A percentile compares a stretch with the other conserved stretches of the same genome.
Conservation (phyloP, 192 early-diverging fungal genomes). For the Geranomyces variabilis region DNA sequence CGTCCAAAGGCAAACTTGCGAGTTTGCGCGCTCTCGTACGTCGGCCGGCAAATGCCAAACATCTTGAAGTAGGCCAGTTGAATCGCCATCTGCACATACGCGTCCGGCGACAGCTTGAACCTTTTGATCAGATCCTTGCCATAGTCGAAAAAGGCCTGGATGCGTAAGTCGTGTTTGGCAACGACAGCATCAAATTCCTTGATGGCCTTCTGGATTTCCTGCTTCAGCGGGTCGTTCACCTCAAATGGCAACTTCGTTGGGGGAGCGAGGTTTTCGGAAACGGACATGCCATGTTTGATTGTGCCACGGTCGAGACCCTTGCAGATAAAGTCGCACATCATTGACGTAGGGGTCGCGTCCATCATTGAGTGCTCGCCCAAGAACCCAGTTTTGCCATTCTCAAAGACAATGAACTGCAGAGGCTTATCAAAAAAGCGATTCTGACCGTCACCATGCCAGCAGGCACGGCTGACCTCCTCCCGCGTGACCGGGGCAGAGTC, state of each 20-base stretch:
- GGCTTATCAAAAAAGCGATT: slow-evolving; percentile 99
- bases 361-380: slow-evolving; percentile 82
- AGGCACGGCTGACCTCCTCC: slow-evolving; percentile 81
- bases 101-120: slow-evolving; percentile 56
- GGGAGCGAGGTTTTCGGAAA: slow-evolving; percentile 59
- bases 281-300: slow-evolving; percentile 71
- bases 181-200: slow-evolving; percentile 80
- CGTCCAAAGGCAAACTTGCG: slow-evolving; percentile 91
- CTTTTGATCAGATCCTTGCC: slow-evolving; percentile 96
- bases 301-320: slow-evolving; percentile 60
- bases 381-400: slow-evolving; percentile 97
- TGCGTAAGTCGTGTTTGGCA: slow-evolving; percentile 78
- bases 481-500: slow-evolving; percentile 83
- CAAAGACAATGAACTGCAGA: slow-evolving; percentile 94
- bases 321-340: slow-evolving; percentile 78
- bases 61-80: slow-evolving; percentile 96
- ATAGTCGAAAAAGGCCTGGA: slow-evolving; percentile 83
- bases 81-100: slow-evolving; percentile 81
- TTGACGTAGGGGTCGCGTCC: slow-evolving; percentile 92
- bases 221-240: slow-evolving; percentile 60
- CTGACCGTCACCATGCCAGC: slow-evolving; percentile 95
- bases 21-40: slow-evolving; percentile 94
- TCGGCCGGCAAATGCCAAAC: slow-evolving; percentile 74
- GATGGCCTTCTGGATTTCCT: slow-evolving; percentile 68
- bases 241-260: slow-evolving; percentile 78